Base-by-base conservation (phyloP, 768 basidiomycete genomes). In the Floccularia luteovirens region DNA sequence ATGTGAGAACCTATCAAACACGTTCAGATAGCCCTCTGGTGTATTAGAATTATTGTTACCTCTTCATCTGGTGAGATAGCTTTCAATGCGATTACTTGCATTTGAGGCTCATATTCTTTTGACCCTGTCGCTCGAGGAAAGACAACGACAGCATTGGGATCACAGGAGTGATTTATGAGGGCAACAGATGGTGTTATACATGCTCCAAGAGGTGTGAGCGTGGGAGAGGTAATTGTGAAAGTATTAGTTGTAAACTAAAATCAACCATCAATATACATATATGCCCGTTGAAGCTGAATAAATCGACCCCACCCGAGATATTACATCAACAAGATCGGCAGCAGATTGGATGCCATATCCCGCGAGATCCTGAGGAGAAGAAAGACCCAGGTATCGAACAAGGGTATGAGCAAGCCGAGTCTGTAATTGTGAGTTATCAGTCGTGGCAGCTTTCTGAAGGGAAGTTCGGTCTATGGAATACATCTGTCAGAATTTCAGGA, bases 121-220 rank as follows among this genome's bases (percentile, higher is more conserved):
- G 56, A 45, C 10, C 52, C 55, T 3, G 67, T 55, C 2, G 69
- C 56, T 3, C 76, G 67, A 36, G 93, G 92, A 53, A 94, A 97
- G 3, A 97, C 88, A n/a, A 93, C 74, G 23, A 83, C 88, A 0
- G 85, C 90, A 53, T 96, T 93, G 0, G 90, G 89, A 16, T 76
- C 70, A 53, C 91, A 93, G 0, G 85, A 86, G 53, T 97, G 92
- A 53, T 96, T 96, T 42, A 86, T 73, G 8, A 96, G 65, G 0
- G 92, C 92, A 3, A 82, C 62, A 0, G 74, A 51, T 0, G 93
- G 92, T 0, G 88, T 86, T 11, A 93, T 72, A n/a, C 83, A 78
- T 2, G 82, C 80, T 4, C 94, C 94, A 24, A 97, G 67, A 0
- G 92, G 84, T 2, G 77, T 73, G 12, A 98, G 65, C 3, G 85